These are phyloP conservation scores for Axilococcus clingmanii DNA, from an alignment of 139 green algal species.

Conservation along the genomic window DNA sequence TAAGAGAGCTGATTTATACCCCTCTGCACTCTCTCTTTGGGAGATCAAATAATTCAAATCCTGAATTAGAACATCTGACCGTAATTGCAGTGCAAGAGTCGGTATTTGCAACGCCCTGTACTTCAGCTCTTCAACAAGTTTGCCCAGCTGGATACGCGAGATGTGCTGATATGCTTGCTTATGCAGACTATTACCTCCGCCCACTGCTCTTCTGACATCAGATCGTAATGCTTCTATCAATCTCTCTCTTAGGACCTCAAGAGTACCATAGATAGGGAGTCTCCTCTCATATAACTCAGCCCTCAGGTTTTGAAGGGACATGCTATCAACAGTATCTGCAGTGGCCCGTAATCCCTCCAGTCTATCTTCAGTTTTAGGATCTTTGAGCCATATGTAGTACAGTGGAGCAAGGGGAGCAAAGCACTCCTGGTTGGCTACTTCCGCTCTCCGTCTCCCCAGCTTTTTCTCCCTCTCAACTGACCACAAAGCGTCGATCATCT, in stretches of 20 bases:
- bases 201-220: conserved; percentile 10
- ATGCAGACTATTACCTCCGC: conserved; percentile 8
- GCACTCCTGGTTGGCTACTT: neutral
- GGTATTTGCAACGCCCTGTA: neutral
- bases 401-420: neutral
- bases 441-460: neutral
- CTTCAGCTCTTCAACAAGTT: conserved; percentile 12
- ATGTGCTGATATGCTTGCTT: too few species aligned
- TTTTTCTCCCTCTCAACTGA: neutral
- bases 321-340: neutral
- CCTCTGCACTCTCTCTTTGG: too few species aligned
- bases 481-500: conserved; percentile 16
- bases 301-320: conserved; percentile 10
- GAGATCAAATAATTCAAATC: too few species aligned
- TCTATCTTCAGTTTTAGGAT: conserved; percentile 8
- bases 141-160: too few species aligned
- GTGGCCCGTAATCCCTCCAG: neutral
- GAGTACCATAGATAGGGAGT: conserved; percentile 14
- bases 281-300: neutral
- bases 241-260: conserved; percentile 15
- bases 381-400: neutral
- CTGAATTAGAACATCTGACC: neutral
- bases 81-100: neutral
- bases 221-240: conserved; percentile 10
- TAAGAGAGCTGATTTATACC: too few species aligned